Evolutionary conservation across 2,329 filamentous ascomycete genomes (phyloP).

Genomic region (Colletotrichum graminicola): DNA sequence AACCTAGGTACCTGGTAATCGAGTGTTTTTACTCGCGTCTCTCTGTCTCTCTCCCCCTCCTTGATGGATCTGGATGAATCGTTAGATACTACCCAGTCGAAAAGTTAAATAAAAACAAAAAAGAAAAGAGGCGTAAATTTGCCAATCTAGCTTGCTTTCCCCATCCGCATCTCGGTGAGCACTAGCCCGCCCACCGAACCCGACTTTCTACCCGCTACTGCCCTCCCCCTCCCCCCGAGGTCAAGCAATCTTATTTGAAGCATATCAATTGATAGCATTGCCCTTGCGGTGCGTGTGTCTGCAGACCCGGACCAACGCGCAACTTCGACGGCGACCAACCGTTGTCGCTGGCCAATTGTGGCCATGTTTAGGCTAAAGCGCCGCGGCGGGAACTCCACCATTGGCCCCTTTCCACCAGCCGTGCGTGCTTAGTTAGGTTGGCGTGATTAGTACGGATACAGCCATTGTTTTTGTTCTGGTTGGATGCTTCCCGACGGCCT

Average conservation of each 20-base stretch:
- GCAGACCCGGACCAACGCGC: background rate
- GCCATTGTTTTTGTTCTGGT: background rate
- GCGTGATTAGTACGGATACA: background rate
- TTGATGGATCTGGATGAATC: background rate
- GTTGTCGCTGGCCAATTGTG: background rate
- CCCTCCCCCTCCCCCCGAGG: background rate
- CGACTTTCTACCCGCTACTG: background rate
- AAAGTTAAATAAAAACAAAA: too few species aligned
- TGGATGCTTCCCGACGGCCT: background rate
- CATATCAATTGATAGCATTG: background rate
- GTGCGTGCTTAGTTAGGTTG: background rate
- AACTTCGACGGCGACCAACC: background rate
- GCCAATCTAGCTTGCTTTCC: background rate
- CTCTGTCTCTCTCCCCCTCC: too few species aligned
- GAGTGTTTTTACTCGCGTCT: background rate
- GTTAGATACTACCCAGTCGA: background rate
- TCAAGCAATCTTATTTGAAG: background rate
- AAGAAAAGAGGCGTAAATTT: background rate
- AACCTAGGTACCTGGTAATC: background rate
- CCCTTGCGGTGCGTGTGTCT: background rate
- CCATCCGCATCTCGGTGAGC: slow-evolving; percentile 3
- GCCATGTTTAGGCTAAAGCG: background rate
- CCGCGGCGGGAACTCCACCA: background rate
- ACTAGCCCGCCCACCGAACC: slow-evolving; percentile 11
- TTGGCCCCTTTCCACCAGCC: background rate